Conservation (phyloP, 306 rosid genomes). For the Begonia loranthoides region DNA sequence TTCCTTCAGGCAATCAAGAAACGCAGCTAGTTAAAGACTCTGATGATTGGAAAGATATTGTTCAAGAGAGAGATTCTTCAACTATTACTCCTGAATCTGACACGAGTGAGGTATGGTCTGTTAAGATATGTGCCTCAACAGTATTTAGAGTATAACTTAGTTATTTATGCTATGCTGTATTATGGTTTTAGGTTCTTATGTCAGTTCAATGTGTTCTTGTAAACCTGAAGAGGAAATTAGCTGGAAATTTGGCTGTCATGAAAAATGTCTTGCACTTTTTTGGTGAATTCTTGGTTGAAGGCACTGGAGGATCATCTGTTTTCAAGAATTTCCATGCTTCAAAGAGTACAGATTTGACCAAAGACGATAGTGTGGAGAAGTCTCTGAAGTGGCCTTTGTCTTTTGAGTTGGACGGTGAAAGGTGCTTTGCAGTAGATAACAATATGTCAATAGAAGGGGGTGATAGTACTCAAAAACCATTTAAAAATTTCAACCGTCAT, state of each 20-base stretch:
- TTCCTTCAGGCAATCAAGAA: conserved; percentile 42
- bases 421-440: conserved; percentile 29
- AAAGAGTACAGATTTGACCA: conserved; percentile 44
- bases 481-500: conserved; percentile 76
- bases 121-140: background rate
- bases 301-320: conserved; percentile 86
- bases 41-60: conserved; percentile 43
- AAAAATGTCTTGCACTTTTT: conserved; percentile 83
- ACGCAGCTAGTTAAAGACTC: conserved; percentile 47
- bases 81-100: conserved; percentile 54
- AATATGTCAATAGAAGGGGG: conserved; percentile 41
- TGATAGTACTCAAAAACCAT: conserved; percentile 30
- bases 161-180: conserved; percentile 12
- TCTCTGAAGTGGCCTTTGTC: conserved; percentile 36
- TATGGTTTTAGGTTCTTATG: conserved; percentile 59
- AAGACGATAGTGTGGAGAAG: conserved; percentile 53
- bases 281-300: conserved; percentile 83
- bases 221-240: conserved; percentile 79
- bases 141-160: conserved; percentile 7
- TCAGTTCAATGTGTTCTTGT: conserved; percentile 81
- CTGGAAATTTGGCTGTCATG: conserved; percentile 86
- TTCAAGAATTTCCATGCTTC: conserved; percentile 59
- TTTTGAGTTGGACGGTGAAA: conserved; percentile 49
- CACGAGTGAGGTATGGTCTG: conserved; percentile 55
- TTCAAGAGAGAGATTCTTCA: conserved; percentile 48